A percentile compares a stretch with the other conserved stretches of the same genome.
These are phyloP conservation scores for Cardamine occulta DNA, from an alignment of 345 rosid species.

Conservation along the genomic window DNA sequence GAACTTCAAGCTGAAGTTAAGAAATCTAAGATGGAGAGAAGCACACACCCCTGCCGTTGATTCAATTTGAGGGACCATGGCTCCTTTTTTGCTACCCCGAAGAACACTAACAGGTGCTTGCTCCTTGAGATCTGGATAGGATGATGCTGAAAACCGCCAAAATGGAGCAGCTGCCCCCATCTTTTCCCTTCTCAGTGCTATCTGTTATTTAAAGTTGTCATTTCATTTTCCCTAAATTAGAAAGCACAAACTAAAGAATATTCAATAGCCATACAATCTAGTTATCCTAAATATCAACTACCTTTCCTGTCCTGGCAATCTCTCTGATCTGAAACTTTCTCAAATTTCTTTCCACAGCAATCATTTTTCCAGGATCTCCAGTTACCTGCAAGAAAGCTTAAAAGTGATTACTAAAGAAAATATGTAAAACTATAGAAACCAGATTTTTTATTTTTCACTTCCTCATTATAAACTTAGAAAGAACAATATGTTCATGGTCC, in stretches of 20 bases:
- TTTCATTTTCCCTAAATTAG: conserved; percentile 17
- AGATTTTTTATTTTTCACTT: background rate
- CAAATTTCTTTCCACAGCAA: conserved; percentile 82
- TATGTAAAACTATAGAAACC: background rate
- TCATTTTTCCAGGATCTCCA: conserved; percentile 98
- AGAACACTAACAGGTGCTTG: conserved; percentile 50
- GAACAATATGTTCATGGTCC: conserved; percentile 1
- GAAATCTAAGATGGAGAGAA: conserved; percentile 40
- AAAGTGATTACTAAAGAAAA: background rate
- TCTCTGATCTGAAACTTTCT: conserved; percentile 90
- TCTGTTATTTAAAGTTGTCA: conserved; percentile 50
- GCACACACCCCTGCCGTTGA: conserved; percentile 60
- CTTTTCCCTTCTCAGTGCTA: conserved; percentile 91
- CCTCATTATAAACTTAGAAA: conserved; percentile 12
- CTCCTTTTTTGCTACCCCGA: conserved; percentile 49
- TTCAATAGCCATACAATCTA: conserved; percentile 1
- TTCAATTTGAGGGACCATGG: conserved; percentile 49
- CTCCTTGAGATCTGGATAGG: conserved; percentile 89
- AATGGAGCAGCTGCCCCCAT: conserved; percentile 93
- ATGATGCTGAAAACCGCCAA: conserved; percentile 97
- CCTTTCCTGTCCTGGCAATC: conserved; percentile 82
- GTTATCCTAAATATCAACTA: conserved; percentile 32
- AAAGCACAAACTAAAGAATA: conserved; percentile 26
- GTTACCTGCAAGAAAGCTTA: conserved; percentile 61
- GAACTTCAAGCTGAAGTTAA: background rate